Percentiles rank a stretch among this genome's conserved stretches.
These are phyloP conservation scores for Solanum lycopersicoides DNA, from an alignment of 257 asterid species.

Conservation along the genomic window DNA sequence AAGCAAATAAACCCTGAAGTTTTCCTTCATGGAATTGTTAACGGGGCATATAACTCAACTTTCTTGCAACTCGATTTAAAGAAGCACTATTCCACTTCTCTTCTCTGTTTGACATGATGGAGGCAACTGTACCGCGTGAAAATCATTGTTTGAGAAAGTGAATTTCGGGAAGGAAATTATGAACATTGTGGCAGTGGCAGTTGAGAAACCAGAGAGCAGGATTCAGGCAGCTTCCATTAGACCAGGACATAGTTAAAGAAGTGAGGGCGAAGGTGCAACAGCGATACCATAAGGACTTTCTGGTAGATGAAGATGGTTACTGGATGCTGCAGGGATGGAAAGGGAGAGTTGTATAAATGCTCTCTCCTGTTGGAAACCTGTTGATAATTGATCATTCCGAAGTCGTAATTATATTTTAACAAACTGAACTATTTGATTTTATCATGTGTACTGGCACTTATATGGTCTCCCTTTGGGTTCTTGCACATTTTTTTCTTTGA, in stretches of 20 bases:
- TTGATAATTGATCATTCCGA: background rate
- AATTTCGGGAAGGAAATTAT: constrained; percentile 16
- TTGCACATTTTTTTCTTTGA: background rate
- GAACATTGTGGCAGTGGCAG: constrained; percentile 31
- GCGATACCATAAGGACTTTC: constrained; percentile 21
- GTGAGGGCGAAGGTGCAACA: constrained; percentile 13
- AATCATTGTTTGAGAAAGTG: constrained; percentile 21
- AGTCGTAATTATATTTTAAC: background rate
- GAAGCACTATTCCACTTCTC: constrained; percentile 21
- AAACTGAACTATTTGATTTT: background rate
- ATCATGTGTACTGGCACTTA: background rate
- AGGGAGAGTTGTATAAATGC: constrained; percentile 25
- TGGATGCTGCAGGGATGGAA: constrained; percentile 40
- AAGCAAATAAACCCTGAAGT: constrained; percentile 15
- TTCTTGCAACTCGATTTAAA: constrained; percentile 8
- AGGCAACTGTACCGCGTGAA: constrained; percentile 7
- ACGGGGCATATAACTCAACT: constrained; percentile 16
- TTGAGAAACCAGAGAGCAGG: constrained; percentile 19
- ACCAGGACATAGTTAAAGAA: constrained; percentile 11
- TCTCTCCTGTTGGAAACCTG: constrained; percentile 26
- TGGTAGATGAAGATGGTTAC: constrained; percentile 18
- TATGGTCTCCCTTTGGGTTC: background rate
- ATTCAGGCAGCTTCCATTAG: constrained; percentile 15
- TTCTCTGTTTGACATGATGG: constrained; percentile 27
- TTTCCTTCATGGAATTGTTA: constrained; percentile 25